Evolutionary conservation across 768 basidiomycete species (phyloP), one percentile per base, ranked within the genome.

Genomic region (Royoungia palumana): DNA sequence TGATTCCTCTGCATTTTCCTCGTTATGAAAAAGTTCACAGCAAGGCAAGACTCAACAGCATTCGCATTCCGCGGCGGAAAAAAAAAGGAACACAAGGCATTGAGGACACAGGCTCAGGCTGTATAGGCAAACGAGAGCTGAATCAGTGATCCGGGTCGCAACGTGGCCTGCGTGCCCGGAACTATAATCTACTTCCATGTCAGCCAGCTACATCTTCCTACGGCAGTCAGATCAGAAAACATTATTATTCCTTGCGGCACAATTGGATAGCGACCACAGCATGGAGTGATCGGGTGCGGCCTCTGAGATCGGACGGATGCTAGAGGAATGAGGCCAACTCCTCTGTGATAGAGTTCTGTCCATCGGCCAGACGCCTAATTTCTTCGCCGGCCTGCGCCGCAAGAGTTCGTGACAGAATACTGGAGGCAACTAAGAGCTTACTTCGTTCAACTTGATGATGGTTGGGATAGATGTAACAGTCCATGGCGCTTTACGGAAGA

Each of bases 401-500:
- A 20, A 20, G 36, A n/a, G 1, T 35, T 44, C 25, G 48, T n/a
- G 12, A 16, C 13, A 17, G 34, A 46, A 37, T 48, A 11, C 27
- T 20, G 28, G 46, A 44, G 36, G 51, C 56, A 27, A 30, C 44
- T 44, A 43, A 28, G 30, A 14, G 71, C 79, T 54, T 60, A 87
- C 87, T 55, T 83, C 72, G 55, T 72, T 62, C 19, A 82, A 44
- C 56, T 75, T 80, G 41, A 89, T 72, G 47, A 90, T 77, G 7
- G 88, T 88, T 13, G 88, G 88, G 22, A 90, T 72, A 21, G 67
- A 68, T 16, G 62, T 65, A 40, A 89, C 60, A 5, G 76, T 72
- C 81, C 85, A 88, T 5, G 85, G 84, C 14, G 70, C 75, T 44
- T 73, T 73, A 47, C 86, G 81, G 60, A 80, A 86, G 3, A 72